Conservation (phyloP, 2,329 filamentous ascomycete species). For the Cercospora zeina region DNA sequence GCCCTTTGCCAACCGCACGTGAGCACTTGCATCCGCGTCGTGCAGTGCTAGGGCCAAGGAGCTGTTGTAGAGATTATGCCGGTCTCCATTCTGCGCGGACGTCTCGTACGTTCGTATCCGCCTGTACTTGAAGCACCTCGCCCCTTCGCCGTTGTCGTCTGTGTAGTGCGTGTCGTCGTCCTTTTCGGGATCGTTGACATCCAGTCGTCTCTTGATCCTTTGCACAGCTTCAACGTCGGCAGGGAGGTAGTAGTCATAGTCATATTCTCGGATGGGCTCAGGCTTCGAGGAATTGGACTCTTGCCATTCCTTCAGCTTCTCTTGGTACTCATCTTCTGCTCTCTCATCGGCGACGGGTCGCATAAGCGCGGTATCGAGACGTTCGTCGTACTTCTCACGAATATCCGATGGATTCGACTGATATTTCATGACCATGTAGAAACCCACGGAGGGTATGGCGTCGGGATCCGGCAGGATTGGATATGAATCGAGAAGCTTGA, state of each 20-base stretch:
- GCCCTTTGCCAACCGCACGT: conserved; percentile 50
- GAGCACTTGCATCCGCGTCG: conserved; percentile 47
- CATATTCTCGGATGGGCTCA: conserved; percentile 56
- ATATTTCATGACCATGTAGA: conserved; percentile 63
- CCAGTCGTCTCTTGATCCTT: conserved; percentile 58
- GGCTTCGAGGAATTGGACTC: conserved; percentile 53
- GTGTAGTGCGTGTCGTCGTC: conserved; percentile 55
- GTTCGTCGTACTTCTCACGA: conserved; percentile 55
- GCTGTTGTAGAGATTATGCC: conserved; percentile 56
- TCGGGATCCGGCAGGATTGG: conserved; percentile 63
- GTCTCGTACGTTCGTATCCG: conserved; percentile 63
- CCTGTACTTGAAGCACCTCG: conserved; percentile 55
- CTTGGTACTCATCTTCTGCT: conserved; percentile 52
- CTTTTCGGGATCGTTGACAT: conserved; percentile 54
- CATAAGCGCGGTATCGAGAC: conserved; percentile 60
- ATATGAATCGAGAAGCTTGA: conserved; percentile 61
- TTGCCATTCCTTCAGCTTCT: conserved; percentile 50
- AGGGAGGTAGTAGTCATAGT: conserved; percentile 63
- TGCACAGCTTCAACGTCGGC: conserved; percentile 50
- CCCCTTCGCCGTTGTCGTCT: conserved; percentile 42
- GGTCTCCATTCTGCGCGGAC: conserved; percentile 53
- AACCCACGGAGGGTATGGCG: conserved; percentile 59
- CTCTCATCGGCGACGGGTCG: conserved; percentile 52
- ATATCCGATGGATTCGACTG: conserved; percentile 58
- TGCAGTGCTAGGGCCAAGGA: conserved; percentile 59